Conservation (phyloP, 1,284 basidiomycete species). For the Anthracocystis panici-leucophaei region DNA sequence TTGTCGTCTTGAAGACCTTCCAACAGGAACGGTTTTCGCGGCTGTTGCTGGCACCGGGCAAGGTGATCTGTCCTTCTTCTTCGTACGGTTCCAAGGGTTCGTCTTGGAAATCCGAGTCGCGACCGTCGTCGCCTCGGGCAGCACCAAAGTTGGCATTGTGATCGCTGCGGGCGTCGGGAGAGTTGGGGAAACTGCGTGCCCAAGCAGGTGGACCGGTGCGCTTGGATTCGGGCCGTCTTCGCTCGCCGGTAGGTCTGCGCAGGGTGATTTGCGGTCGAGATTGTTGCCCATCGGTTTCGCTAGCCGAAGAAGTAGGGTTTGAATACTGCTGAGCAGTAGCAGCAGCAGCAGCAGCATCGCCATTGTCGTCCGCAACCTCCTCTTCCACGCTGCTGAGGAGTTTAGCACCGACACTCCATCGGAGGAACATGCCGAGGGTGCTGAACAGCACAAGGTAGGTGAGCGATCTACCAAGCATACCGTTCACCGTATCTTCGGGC, state of each 20-base stretch:
- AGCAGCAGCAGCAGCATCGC: background rate
- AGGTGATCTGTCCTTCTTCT: constrained; percentile 43
- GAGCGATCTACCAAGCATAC: constrained; percentile 90
- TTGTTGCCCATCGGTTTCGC: constrained; percentile 10
- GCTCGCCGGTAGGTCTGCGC: constrained; percentile 52
- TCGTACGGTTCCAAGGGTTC: constrained; percentile 51
- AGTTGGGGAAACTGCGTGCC: constrained; percentile 61
- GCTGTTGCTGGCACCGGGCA: constrained; percentile 40
- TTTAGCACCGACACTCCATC: constrained; percentile 71
- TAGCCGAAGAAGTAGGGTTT: constrained; percentile 1
- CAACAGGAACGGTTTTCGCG: constrained; percentile 47
- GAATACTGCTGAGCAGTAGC: background rate
- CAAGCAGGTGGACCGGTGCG: constrained; percentile 44
- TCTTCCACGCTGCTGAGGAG: constrained; percentile 70
- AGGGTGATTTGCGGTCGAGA: constrained; percentile 41
- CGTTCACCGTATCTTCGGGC: constrained; percentile 80
- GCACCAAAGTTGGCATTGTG: constrained; percentile 12
- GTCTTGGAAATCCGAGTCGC: constrained; percentile 50
- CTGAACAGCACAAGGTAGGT: constrained; percentile 93
- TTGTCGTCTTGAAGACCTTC: constrained; percentile 14
- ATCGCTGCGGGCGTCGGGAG: constrained; percentile 43
- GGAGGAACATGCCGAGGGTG: constrained; percentile 83
- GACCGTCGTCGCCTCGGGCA: constrained; percentile 22
- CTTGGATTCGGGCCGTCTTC: constrained; percentile 15
- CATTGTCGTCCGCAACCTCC: constrained; percentile 33